These are phyloP conservation scores for Colletotrichum melonis DNA, from an alignment of 2,329 filamentous ascomycete genomes.

Conservation along the genomic window DNA sequence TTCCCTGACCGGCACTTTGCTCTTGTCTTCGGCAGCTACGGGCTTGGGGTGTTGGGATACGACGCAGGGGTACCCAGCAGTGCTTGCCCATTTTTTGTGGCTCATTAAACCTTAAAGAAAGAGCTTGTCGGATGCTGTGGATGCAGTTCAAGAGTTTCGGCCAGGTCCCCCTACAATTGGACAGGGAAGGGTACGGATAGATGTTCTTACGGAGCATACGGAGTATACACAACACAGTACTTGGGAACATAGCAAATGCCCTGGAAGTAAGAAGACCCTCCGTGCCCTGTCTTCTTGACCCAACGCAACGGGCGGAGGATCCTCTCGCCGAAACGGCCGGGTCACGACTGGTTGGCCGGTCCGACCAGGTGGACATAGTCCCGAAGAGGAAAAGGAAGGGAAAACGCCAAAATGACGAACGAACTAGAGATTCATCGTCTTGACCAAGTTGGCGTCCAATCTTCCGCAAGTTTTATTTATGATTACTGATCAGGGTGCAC, in stretches of 20 bases:
- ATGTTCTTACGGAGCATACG: too few relatives aligned
- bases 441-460: neutral
- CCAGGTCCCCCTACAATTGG: neutral
- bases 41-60: conserved; percentile 7
- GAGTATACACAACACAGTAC: too few relatives aligned
- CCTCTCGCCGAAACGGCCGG: neutral
- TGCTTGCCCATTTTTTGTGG: neutral
- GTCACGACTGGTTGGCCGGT: neutral
- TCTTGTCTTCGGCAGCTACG: conserved; percentile 24
- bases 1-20: neutral
- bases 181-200: neutral
- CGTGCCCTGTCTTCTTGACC: neutral
- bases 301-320: neutral
- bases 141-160: neutral
- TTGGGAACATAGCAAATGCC: too few relatives aligned
- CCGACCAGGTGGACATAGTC: neutral
- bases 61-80: neutral
- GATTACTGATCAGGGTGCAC: neutral
- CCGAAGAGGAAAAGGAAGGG: neutral
- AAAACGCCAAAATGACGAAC: neutral
- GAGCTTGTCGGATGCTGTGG: neutral
- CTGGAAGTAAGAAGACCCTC: neutral
- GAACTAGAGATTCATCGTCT: neutral
- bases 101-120: conserved; percentile 33
- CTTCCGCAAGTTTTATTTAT: neutral